Conservation (phyloP, 2,329 filamentous ascomycete genomes). For the Fusarium sp. region DNA sequence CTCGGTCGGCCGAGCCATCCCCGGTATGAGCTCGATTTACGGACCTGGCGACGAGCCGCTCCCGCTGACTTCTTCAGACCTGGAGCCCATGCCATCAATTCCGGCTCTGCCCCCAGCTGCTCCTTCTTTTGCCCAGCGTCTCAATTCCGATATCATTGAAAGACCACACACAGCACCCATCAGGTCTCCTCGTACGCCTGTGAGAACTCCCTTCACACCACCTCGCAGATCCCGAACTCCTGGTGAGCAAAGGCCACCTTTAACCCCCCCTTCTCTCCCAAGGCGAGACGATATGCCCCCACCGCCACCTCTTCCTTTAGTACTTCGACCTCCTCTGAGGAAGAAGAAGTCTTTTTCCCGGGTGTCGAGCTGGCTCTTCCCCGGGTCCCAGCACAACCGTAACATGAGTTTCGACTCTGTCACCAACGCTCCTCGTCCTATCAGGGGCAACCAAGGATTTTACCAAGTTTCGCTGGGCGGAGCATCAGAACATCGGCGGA, state of each 20-base stretch:
- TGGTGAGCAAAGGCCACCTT: slow-evolving; percentile 43
- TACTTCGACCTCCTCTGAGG: slow-evolving; percentile 67
- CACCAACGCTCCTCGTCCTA: slow-evolving; percentile 64
- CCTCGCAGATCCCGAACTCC: slow-evolving; percentile 45
- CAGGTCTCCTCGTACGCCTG: slow-evolving; percentile 47
- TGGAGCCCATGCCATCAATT: slow-evolving; percentile 64
- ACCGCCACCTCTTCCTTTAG: slow-evolving; percentile 66
- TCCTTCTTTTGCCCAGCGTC: slow-evolving; percentile 66
- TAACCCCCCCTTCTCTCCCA: slow-evolving; percentile 37
- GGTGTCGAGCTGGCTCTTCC: slow-evolving; percentile 68
- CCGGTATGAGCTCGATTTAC: slow-evolving; percentile 43
- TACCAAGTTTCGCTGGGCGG: slow-evolving; percentile 61
- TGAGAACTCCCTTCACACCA: slow-evolving; percentile 45
- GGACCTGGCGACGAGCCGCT: slow-evolving; percentile 6
- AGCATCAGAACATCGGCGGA: slow-evolving; percentile 46
- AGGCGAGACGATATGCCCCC: slow-evolving; percentile 51
- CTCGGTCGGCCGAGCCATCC: slow-evolving; percentile 48
- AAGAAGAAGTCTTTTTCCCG: slow-evolving; percentile 75
- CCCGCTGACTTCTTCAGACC: slow-evolving; percentile 47
- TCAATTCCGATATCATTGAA: slow-evolving; percentile 57
- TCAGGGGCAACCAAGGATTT: slow-evolving; percentile 63
- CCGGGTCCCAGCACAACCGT: slow-evolving; percentile 49
- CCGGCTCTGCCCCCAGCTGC: slow-evolving; percentile 65
- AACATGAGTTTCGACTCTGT: slow-evolving; percentile 59
- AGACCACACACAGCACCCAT: slow-evolving; percentile 48